Evolutionary conservation across 2,329 filamentous ascomycete genomes (phyloP), one percentile per base, ranked within the genome.

Genomic region (Trichophyton equinum): DNA sequence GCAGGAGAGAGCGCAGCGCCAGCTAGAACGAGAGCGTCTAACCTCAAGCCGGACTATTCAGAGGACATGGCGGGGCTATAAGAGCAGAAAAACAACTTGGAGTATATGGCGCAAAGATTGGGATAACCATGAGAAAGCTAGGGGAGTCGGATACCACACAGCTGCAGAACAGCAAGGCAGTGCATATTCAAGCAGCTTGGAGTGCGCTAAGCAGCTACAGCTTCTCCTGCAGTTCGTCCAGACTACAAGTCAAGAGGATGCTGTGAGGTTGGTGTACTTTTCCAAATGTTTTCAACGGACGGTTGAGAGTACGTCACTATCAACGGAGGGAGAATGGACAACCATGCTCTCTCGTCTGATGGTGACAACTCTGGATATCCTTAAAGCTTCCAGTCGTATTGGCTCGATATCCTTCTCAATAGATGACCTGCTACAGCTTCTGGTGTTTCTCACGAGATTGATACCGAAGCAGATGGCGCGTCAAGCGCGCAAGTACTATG

Each of bases 31-130:
- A 67, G 85, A 89, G 57, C 84, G 85, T 62, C 75, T 91, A 57
- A 87, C 85, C 68, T 89, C 91, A 3, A 83, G 84, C 13, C 85
- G 82, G 66, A 81, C 77, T 57, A 84, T 97, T 65, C 94, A 97
- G 72, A 82, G 83, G 65, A 78, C 82, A 73, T 97, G 91, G 91
- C 83, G 92, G 72, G 91, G 91, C 13, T 82, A 95, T 72, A 79
- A 73, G 61, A 79, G 77, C 62, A 83, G 91, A 67, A 79, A 77
- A 62, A 70, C 73, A 58, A 76, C 88, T 64, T 83, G 83, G 64
- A 74, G 80, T 55, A 68, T 69, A 60, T 84, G 82, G 75, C 81
- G 87, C 64, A 71, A 73, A 58, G 73, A 81, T 46, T 89, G 89
- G 75, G 87, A 91, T 72, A 85, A 87, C 67, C 68, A 67, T 59